These are phyloP conservation scores for Fusarium nelsonii DNA, from an alignment of 2,329 filamentous ascomycete genomes.

Conservation along the genomic window DNA sequence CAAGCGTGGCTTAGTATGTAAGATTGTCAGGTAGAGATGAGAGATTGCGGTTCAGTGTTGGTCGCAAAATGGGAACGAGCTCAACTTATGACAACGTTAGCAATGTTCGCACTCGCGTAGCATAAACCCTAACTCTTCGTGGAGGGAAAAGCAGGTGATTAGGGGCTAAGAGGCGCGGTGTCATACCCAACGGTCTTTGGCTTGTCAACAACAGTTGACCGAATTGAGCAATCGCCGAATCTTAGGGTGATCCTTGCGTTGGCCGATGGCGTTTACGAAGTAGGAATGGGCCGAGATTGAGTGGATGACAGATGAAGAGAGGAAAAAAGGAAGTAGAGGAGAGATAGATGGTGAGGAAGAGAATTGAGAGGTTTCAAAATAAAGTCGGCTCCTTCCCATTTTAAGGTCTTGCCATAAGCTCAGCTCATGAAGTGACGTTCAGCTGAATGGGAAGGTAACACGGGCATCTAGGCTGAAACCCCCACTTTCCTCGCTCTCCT, in stretches of 20 bases:
- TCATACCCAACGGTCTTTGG: constrained; percentile 35
- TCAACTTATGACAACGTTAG: constrained; percentile 33
- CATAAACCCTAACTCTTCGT: constrained; percentile 1
- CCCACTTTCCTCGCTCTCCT: constrained; percentile 23
- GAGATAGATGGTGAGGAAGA: neutral
- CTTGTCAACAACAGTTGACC: constrained; percentile 38
- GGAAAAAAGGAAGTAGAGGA: neutral
- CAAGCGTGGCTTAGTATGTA: neutral
- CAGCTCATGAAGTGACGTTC: constrained; percentile 22
- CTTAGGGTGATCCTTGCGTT: constrained; percentile 27
- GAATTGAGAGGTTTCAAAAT: constrained; percentile 10
- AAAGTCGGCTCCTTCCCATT: constrained; percentile 32
- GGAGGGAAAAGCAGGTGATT: constrained; percentile 18
- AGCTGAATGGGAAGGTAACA: constrained; percentile 36
- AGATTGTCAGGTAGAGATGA: neutral
- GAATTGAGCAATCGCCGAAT: constrained; percentile 46
- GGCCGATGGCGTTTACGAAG: constrained; percentile 21
- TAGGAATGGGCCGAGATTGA: constrained; percentile 10
- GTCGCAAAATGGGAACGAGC: neutral
- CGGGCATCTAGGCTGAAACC: constrained; percentile 35
- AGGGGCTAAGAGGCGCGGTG: constrained; percentile 37
- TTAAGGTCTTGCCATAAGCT: constrained; percentile 22
- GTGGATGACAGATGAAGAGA: neutral
- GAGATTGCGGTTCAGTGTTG: neutral
- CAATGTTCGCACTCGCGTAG: constrained; percentile 32